phyloP scores from a whole-genome alignment of 2,329 filamentous ascomycete species.

The Fusarium tanahbumbuense region DNA sequence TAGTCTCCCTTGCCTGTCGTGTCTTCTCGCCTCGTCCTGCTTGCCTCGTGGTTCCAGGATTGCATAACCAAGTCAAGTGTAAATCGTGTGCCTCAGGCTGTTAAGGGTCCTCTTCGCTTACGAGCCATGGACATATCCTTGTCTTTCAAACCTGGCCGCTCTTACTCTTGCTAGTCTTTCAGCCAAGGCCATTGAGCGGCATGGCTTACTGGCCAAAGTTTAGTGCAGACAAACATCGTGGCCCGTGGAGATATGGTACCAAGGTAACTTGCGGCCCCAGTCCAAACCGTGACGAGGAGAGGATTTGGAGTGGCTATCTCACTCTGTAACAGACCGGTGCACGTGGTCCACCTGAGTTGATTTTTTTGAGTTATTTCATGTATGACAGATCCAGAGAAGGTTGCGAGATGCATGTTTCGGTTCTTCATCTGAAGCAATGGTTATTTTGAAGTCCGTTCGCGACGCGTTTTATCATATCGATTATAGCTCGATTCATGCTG shows the following conservation, averaged over 20 bases:
- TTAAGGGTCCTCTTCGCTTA: slow-evolving; percentile 32
- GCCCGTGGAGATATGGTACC: slow-evolving; percentile 26
- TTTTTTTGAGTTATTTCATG: slow-evolving; percentile 25
- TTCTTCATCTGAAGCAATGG: slow-evolving; percentile 24
- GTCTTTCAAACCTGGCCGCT: slow-evolving; percentile 23
- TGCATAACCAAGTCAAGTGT: slow-evolving; percentile 32
- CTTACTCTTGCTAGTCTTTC: slow-evolving; percentile 24
- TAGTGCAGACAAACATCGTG: slow-evolving; percentile 38
- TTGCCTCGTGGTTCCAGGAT: slow-evolving; percentile 44
- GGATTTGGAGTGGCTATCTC: slow-evolving; percentile 18
- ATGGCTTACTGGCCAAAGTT: slow-evolving; percentile 37
- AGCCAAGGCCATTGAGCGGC: slow-evolving; percentile 32
- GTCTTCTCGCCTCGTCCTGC: slow-evolving; percentile 38
- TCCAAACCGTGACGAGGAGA: slow-evolving; percentile 14
- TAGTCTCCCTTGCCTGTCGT: slow-evolving; percentile 30
- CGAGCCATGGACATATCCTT: slow-evolving; percentile 23
- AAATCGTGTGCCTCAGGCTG: slow-evolving; percentile 23
- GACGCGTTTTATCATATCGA: slow-evolving; percentile 2
- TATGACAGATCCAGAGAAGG: slow-evolving; percentile 14
- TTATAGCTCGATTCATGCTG: slow-evolving; percentile 8
- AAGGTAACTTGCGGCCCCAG: slow-evolving; percentile 21
- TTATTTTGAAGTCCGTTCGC: slow-evolving; percentile 12
- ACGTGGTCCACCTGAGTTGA: slow-evolving; percentile 24
- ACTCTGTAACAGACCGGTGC: slow-evolving; percentile 26
- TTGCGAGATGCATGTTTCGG: slow-evolving; percentile 21